phyloP scores from a whole-genome alignment of 176 grass and related monocot genomes.

The Eremochloa ophiuroides region DNA sequence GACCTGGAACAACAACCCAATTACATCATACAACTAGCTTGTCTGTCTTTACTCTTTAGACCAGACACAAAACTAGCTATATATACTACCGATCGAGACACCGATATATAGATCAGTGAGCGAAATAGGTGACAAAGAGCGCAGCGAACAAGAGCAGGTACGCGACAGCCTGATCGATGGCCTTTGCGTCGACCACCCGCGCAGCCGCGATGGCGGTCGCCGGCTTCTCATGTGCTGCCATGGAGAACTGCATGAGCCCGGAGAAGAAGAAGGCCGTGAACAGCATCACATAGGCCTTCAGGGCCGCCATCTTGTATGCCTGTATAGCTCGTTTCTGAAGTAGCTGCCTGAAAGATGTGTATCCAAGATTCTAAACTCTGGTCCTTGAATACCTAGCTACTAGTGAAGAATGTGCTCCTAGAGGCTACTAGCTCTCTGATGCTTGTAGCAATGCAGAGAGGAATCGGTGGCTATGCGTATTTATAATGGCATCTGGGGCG shows the following conservation, averaged over 20 bases:
- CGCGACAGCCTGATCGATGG: constrained; percentile 12
- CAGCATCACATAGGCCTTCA: constrained; percentile 18
- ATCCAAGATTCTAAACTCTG: neutral
- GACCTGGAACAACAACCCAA: no score
- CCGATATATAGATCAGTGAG: neutral
- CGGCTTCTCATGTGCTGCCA: neutral
- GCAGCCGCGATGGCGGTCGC: neutral
- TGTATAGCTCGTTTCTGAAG: neutral
- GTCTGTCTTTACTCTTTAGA: neutral
- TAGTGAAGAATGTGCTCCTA: neutral
- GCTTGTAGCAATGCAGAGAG: neutral
- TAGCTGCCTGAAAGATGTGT: neutral
- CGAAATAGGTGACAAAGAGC: constrained; percentile 21
- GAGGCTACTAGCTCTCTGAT: neutral
- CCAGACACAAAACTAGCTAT: neutral
- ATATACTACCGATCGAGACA: neutral
- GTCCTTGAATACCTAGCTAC: neutral
- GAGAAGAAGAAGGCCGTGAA: constrained; percentile 29
- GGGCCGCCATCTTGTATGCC: neutral
- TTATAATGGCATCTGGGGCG: neutral
- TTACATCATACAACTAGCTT: neutral
- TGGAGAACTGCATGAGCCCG: constrained; percentile 30
- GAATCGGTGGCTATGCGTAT: neutral
- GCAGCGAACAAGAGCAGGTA: constrained; percentile 29
- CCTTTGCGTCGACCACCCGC: neutral